Evolutionary conservation across 495 filamentous ascomycete genomes (phyloP), one percentile per base, ranked within the genome.

Genomic region (Annulohypoxylon nitens): DNA sequence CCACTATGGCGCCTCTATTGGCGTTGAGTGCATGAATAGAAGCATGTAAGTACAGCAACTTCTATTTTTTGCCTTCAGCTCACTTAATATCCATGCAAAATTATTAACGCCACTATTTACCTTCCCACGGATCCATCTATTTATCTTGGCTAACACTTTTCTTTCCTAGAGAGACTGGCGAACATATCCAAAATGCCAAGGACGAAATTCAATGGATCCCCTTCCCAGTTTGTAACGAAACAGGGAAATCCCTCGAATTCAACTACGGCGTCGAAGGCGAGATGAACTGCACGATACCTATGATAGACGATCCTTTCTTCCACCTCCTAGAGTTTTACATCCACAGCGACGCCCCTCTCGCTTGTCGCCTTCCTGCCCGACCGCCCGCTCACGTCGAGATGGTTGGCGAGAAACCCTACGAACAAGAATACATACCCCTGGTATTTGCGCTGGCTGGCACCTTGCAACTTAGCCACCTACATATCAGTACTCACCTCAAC

Each of bases 241-340:
- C 96, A 10, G 86, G 85, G 33, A 83, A 87, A 55, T 92, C 96
- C 1, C 88, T 98, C 73, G 87, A 94, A 69, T 88, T 99, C 76
- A 87, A 88, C 77, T 99, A 97, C 85, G 94, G 95, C 81, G 81
- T 93, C 73, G 92, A 94, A 76, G 84, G 86, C 84, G 93, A 95
- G 72, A 84, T 97, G 73, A 97, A 94, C 83, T 99, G 96, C 85
- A 99, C 96, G 55, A 92, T 98, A 80, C 83, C 90, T 76, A 87
- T 92, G 76, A 88, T 98, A 76, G 84, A 89, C 76, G 96, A 99
- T 82, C 88, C 91, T 18, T 90, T 97, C 86, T 99, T 96, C 88
- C 96, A 99, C 83, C 91, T 98, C 48, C 89, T 98, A 80, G 96
- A 99, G 83, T 98, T 97, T 88, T 98, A 98, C 88, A 91, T 98